Percentiles rank a stretch among this genome's conserved stretches.
These are phyloP conservation scores for Calonectria pseudoturangicola DNA, from an alignment of 2,329 filamentous ascomycete species.

Conservation along the genomic window DNA sequence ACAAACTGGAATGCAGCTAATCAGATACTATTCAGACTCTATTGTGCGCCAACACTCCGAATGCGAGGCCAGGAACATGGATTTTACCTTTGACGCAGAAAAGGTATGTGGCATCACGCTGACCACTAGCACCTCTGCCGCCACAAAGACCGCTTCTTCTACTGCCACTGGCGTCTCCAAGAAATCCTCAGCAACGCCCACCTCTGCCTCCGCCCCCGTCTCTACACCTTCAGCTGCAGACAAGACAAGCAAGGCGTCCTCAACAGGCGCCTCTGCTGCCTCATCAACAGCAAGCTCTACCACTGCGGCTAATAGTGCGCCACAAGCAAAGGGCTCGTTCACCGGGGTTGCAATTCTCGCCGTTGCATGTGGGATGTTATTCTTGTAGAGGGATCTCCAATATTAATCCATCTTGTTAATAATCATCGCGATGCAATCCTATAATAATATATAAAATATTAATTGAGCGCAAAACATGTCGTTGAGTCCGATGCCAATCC, in stretches of 20 bases:
- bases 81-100: constrained; percentile 29
- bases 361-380: neutral
- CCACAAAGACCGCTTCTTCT: neutral
- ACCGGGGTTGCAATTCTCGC: neutral
- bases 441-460: too few relatives aligned
- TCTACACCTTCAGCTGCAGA: constrained; percentile 30
- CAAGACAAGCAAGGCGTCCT: neutral
- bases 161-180: neutral
- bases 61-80: constrained; percentile 28
- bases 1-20: neutral
- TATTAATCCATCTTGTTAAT: neutral
- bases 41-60: constrained; percentile 8
- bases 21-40: constrained; percentile 5
- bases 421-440: neutral
- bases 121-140: neutral
- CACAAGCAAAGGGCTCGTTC: neutral
- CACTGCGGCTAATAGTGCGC: neutral
- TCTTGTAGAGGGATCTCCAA: neutral
- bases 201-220: constrained; percentile 28
- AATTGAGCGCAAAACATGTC: too few relatives aligned
- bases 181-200: neutral
- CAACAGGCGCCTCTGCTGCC: neutral
- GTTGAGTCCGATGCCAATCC: too few relatives aligned
- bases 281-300: constrained; percentile 1
- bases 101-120: constrained; percentile 32